Evolutionary conservation across 495 filamentous ascomycete genomes (phyloP).

Genomic region (Penicillium simplicissimum): DNA sequence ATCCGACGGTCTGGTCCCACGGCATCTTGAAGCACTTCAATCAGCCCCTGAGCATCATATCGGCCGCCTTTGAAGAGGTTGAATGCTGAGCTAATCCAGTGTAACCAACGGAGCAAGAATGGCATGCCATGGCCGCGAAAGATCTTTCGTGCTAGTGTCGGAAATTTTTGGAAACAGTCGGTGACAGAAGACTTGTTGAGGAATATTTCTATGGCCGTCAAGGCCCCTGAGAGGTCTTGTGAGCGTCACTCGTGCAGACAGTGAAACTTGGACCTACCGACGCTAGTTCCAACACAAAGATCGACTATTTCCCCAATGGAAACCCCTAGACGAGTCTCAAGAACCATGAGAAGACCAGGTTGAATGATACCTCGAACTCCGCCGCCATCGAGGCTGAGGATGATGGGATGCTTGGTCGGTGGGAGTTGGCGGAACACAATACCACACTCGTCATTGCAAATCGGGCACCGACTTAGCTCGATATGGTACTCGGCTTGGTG

Average conservation of each 20-base stretch:
- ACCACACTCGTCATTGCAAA: constrained; percentile 36
- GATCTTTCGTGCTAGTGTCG: constrained; percentile 13
- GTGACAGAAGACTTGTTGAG: constrained; percentile 10
- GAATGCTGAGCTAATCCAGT: constrained; percentile 4
- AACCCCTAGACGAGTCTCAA: constrained; percentile 46
- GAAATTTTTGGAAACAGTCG: constrained; percentile 14
- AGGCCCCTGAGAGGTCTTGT: constrained; percentile 1
- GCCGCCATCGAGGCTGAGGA: constrained; percentile 60
- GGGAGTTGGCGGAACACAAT: constrained; percentile 31
- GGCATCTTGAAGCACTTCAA: constrained; percentile 7
- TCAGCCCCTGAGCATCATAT: constrained; percentile 13
- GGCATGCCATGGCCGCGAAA: not conserved
- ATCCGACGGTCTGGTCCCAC: constrained; percentile 11
- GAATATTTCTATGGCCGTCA: constrained; percentile 7
- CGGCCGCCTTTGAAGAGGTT: constrained; percentile 14
- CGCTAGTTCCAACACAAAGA: constrained; percentile 51
- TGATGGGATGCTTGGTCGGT: constrained; percentile 46
- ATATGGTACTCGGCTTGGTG: constrained; percentile 16
- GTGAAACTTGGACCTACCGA: constrained; percentile 36
- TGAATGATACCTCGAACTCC: constrained; percentile 52
- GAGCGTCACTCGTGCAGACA: not conserved
- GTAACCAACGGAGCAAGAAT: not conserved
- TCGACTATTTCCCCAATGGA: constrained; percentile 50
- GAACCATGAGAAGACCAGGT: constrained; percentile 42
- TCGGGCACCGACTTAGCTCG: constrained; percentile 22